Evolutionary conservation across 2,329 filamentous ascomycete species (phyloP).

Genomic region (Plenodomus lindquistii): DNA sequence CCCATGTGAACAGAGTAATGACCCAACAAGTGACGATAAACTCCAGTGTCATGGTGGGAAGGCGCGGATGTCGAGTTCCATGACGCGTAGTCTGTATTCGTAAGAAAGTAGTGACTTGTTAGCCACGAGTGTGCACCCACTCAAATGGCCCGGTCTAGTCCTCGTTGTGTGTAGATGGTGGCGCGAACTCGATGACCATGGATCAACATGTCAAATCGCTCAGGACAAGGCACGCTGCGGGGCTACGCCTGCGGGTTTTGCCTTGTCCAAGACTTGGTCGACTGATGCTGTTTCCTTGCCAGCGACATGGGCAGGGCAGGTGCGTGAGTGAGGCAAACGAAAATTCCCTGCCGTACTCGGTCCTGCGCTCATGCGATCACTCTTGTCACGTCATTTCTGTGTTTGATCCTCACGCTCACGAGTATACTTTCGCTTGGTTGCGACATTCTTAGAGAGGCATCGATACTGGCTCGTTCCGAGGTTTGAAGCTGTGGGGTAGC

Average conservation of each 20-base stretch:
- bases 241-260: constrained; percentile 5
- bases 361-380: constrained; percentile 9
- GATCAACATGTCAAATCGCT: constrained; percentile 3
- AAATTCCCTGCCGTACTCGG: neutral
- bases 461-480: neutral
- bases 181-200: constrained; percentile 11
- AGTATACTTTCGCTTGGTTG: neutral
- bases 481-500: neutral
- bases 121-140: constrained; percentile 9
- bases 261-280: constrained; percentile 1
- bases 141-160: constrained; percentile 10
- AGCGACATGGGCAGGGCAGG: neutral
- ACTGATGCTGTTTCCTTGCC: neutral
- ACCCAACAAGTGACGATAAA: no score
- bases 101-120: constrained; percentile 1
- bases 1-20: no score
- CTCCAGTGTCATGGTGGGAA: neutral
- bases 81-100: constrained; percentile 7
- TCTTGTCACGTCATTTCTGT: neutral
- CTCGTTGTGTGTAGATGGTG: constrained; percentile 9
- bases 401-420: constrained; percentile 1
- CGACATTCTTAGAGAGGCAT: constrained; percentile 1
- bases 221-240: constrained; percentile 5
- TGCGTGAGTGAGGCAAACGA: neutral
- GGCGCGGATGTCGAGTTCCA: constrained; percentile 2